Conservation (phyloP, 768 basidiomycete genomes). For the Austroboletus festivus region DNA sequence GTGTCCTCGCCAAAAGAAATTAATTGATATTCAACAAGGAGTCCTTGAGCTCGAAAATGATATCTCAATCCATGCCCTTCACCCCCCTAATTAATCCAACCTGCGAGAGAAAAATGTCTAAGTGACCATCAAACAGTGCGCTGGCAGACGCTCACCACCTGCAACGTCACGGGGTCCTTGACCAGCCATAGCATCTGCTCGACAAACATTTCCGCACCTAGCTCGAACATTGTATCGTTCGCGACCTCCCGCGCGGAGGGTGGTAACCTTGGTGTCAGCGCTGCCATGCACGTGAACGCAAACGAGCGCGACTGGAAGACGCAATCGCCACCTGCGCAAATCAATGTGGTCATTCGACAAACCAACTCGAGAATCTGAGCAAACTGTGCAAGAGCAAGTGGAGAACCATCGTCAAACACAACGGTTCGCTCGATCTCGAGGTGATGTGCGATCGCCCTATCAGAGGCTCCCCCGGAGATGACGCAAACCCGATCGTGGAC, state of each 20-base stretch:
- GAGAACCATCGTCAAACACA: neutral
- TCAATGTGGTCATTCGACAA: neutral
- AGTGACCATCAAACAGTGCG: too few relatives aligned
- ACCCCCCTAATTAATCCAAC: too few relatives aligned
- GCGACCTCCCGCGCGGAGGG: neutral
- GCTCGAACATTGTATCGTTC: slow-evolving; percentile 11
- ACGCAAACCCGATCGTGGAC: slow-evolving; percentile 11
- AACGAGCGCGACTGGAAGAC: slow-evolving; percentile 16
- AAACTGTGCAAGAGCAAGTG: slow-evolving; percentile 5
- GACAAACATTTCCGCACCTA: slow-evolving; percentile 9
- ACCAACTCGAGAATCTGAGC: slow-evolving; percentile 6
- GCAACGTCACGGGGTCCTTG: neutral
- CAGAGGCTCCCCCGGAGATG: neutral
- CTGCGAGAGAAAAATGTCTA: too few relatives aligned
- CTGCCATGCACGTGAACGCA: slow-evolving; percentile 7
- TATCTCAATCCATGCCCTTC: too few relatives aligned
- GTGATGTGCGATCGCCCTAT: neutral
- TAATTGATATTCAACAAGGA: too few relatives aligned
- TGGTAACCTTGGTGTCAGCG: slow-evolving; percentile 6
- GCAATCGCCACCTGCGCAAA: slow-evolving; percentile 9
- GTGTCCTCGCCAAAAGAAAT: too few relatives aligned
- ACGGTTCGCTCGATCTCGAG: slow-evolving; percentile 11
- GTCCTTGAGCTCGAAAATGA: too few relatives aligned
- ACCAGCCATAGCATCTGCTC: slow-evolving; percentile 4
- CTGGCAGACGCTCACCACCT: slow-evolving; percentile 11